These are phyloP conservation scores for Peziza echinospora DNA, from an alignment of 495 filamentous ascomycete genomes.

Conservation along the genomic window DNA sequence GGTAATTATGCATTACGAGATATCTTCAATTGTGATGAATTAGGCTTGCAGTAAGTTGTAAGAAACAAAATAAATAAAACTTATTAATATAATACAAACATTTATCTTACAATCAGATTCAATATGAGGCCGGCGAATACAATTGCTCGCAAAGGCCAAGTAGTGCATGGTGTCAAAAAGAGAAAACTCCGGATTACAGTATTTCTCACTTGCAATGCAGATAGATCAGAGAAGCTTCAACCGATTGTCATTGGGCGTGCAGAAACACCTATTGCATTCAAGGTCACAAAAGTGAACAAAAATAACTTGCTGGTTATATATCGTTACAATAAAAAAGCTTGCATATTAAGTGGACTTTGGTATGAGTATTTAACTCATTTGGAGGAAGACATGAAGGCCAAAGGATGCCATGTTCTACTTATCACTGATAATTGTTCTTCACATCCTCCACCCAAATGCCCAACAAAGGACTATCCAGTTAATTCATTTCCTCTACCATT, in stretches of 20 bases:
- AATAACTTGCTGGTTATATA: slow-evolving; percentile 15
- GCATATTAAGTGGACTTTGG: slow-evolving; percentile 12
- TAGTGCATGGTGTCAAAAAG: not conserved
- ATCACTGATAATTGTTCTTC: slow-evolving; percentile 13
- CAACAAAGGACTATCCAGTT: slow-evolving; percentile 10
- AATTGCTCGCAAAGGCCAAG: not conserved
- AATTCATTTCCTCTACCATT: slow-evolving; percentile 7
- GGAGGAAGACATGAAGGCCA: slow-evolving; percentile 9
- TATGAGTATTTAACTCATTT: slow-evolving; percentile 14
- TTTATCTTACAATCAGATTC: not conserved
- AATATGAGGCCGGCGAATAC: not conserved
- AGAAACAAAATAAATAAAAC: too few relatives aligned
- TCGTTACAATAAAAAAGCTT: slow-evolving; percentile 14
- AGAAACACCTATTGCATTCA: not conserved
- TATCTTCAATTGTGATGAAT: not conserved
- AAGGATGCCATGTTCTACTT: slow-evolving; percentile 10
- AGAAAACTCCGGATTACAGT: not conserved
- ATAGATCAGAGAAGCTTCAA: not conserved
- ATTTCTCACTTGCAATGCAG: not conserved
- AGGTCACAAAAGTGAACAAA: slow-evolving; percentile 7
- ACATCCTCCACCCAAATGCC: slow-evolving; percentile 10
- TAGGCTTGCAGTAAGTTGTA: not conserved
- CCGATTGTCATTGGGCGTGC: not conserved
- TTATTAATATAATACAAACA: too few relatives aligned
- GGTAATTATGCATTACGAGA: not conserved